Evolutionary conservation across 2,329 filamentous ascomycete species (phyloP).

Genomic region (Cryoendolithus antarcticus): DNA sequence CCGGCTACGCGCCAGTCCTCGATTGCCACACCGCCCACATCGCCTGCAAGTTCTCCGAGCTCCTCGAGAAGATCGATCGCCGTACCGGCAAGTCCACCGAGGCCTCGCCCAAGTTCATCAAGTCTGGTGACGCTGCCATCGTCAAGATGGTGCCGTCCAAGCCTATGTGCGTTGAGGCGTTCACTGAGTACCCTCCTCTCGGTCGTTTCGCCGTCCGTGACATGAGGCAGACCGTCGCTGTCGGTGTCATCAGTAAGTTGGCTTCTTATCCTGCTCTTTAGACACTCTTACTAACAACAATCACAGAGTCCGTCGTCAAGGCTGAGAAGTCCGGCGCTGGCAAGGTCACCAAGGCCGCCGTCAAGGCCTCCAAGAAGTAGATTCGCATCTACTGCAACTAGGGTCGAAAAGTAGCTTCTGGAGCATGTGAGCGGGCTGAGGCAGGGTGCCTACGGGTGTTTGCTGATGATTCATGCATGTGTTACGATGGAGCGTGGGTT

Average conservation of each 20-base stretch:
- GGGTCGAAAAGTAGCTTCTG: no score
- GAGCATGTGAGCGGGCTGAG: no score
- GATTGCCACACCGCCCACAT: constrained; percentile 99
- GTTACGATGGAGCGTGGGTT: no score
- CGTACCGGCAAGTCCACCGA: constrained; percentile 98
- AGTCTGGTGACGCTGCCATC: constrained; percentile 99
- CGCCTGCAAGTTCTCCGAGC: constrained; percentile 99
- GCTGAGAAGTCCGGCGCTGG: constrained; percentile 34
- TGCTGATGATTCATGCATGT: no score
- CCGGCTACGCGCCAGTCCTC: constrained; percentile 96
- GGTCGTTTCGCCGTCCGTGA: constrained; percentile 99
- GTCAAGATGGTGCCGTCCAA: constrained; percentile 99
- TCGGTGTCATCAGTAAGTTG: constrained; percentile 84
- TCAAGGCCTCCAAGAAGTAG: constrained; percentile 29
- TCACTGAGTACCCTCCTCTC: constrained; percentile 98
- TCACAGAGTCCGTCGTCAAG: constrained; percentile 26
- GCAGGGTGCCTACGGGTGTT: no score
- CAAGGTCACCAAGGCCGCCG: constrained; percentile 38
- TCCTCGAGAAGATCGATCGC: constrained; percentile 99
- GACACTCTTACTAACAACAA: constrained; percentile 8
- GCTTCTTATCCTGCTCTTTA: constrained; percentile 26
- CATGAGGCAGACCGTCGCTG: constrained; percentile 76
- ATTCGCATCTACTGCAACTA: constrained; percentile 1
- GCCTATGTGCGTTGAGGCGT: constrained; percentile 99
- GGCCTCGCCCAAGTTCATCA: constrained; percentile 95